Evolutionary conservation across 441 rosid genomes (phyloP).

Genomic region (Populus hybrid): DNA sequence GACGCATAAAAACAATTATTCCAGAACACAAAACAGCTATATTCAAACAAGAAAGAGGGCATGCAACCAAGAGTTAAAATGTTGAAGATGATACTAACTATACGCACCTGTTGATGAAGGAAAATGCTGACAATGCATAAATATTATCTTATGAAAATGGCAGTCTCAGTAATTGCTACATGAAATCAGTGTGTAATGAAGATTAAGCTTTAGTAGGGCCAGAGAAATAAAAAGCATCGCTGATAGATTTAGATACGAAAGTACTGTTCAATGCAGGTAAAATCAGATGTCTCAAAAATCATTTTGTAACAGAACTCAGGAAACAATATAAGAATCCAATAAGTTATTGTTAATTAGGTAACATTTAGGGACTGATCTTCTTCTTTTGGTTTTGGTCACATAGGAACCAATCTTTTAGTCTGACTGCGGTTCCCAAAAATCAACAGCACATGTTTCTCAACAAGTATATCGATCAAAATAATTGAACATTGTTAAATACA

Average conservation of each 20-base stretch:
- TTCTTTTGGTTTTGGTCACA: neutral
- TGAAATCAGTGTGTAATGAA: neutral
- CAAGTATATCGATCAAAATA: neutral
- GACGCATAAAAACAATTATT: constrained; percentile 7
- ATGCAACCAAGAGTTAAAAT: neutral
- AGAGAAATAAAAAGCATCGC: neutral
- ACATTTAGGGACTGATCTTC: neutral
- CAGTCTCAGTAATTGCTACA: neutral
- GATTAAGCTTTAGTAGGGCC: neutral
- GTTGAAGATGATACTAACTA: neutral
- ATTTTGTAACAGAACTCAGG: neutral
- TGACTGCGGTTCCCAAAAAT: neutral
- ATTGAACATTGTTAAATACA: neutral
- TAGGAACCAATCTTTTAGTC: neutral
- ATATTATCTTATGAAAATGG: neutral
- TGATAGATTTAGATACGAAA: neutral
- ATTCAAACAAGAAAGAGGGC: neutral
- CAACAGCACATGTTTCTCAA: neutral
- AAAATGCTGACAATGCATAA: neutral
- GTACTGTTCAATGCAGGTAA: neutral
- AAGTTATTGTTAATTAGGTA: neutral
- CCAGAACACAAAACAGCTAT: constrained; percentile 8
- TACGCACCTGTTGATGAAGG: neutral
- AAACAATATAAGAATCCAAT: neutral
- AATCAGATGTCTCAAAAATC: neutral